Evolutionary conservation across 2,329 filamentous ascomycete genomes (phyloP).

Genomic region (Macrophomina pseudophaseolina): DNA sequence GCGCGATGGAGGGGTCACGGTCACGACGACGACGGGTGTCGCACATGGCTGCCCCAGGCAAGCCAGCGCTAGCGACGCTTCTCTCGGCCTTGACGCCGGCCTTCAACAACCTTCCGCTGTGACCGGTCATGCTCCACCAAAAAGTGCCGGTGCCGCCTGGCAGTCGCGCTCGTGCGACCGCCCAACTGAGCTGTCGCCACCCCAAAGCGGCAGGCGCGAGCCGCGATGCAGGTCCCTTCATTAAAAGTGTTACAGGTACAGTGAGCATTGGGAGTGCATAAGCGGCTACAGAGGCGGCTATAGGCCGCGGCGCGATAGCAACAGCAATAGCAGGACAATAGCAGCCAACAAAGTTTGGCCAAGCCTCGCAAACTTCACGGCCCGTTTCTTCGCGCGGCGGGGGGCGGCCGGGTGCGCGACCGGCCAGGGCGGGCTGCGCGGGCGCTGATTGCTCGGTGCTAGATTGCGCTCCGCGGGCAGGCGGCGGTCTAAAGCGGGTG

Average conservation of each 20-base stretch:
- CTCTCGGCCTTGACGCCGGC: neutral
- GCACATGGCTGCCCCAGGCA: constrained; percentile 7
- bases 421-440: neutral
- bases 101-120: neutral
- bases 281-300: constrained; percentile 6
- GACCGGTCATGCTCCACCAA: constrained; percentile 13
- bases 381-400: neutral
- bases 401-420: neutral
- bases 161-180: constrained; percentile 4
- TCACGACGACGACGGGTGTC: neutral
- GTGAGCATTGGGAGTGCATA: neutral
- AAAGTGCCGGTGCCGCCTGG: neutral
- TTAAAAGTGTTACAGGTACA: neutral
- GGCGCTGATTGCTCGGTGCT: neutral
- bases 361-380: constrained; percentile 17
- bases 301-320: neutral
- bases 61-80: neutral
- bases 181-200: neutral
- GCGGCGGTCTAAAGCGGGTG: neutral
- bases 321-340: constrained; percentile 12
- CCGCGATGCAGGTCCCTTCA: constrained; percentile 18
- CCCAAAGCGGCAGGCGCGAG: constrained; percentile 7
- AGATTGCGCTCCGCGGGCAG: constrained; percentile 17
- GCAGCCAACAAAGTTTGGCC: constrained; percentile 18
- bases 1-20: constrained; percentile 6